These are phyloP conservation scores for Mortierella sp. DNA, from an alignment of 371 early-diverging fungal species.

Conservation along the genomic window DNA sequence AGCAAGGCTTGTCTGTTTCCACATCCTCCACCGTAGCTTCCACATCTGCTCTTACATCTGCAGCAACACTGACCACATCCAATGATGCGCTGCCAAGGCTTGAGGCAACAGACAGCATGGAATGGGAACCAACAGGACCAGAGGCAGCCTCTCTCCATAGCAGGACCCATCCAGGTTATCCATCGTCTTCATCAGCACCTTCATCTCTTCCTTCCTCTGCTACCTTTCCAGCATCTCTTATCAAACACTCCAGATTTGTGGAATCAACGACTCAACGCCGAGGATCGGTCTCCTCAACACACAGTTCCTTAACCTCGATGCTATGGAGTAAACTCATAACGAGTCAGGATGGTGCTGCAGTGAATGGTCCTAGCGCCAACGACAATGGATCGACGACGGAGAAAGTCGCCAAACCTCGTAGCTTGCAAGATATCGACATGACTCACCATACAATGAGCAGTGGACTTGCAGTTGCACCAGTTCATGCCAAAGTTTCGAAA, in stretches of 20 bases:
- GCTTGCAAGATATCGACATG: conserved; percentile 3
- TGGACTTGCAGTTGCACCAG: conserved; percentile 14
- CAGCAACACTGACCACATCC: neutral
- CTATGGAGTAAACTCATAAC: conserved; percentile 30
- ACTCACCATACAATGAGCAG: neutral
- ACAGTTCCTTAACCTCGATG: conserved; percentile 15
- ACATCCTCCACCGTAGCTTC: conserved; percentile 2
- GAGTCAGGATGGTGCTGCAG: conserved; percentile 16
- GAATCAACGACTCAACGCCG: conserved; percentile 12
- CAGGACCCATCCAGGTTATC: no score
- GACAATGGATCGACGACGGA: neutral
- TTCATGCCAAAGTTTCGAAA: conserved; percentile 5
- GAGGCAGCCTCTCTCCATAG: conserved; percentile 17
- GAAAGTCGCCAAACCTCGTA: neutral
- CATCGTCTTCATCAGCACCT: conserved; percentile 20
- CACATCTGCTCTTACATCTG: conserved; percentile 4
- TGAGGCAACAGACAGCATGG: conserved; percentile 19
- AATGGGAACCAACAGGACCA: conserved; percentile 48
- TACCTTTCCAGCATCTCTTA: conserved; percentile 23
- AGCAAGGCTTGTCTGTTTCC: conserved; percentile 4
- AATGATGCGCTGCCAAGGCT: neutral
- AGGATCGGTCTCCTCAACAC: conserved; percentile 27
- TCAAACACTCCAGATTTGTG: conserved; percentile 19
- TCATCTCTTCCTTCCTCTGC: conserved; percentile 30
- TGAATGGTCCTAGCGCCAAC: neutral